Base-by-base conservation (phyloP, 352 stramenopile genomes). In the Globisporangium mamillatum region DNA sequence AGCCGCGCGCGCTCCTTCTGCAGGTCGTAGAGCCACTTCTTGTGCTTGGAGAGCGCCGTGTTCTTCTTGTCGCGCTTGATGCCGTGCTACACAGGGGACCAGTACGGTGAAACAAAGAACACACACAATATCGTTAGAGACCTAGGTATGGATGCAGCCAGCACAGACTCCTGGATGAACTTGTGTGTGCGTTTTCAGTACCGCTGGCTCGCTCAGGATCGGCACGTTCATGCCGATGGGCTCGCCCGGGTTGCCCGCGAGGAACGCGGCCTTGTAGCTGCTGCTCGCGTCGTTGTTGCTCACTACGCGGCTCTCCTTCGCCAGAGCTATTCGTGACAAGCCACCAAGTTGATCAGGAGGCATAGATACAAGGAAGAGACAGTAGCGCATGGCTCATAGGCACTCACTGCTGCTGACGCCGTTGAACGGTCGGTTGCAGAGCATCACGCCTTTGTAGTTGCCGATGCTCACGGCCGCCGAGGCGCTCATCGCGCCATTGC, bases 401-500 rank as follows among this genome's bases (percentile, higher is more conserved):
- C 29, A 72, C 75, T 73, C 76, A 94, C 85, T 89, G 64, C 76
- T 83, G 66, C 76, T 89, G 61, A 93, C 88, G 56, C 91, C 91
- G 55, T 94, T 95, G 82, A 98, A 98, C 16, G 94, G 93, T 24
- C 94, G 78, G 75, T 98, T 98, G 80, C 93, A 98, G 36, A 98
- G 85, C 93, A 98, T 98, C 29, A 98, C 93, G 63, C 93, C 94
- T 78, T 98, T 98, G 79, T 98, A 98, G 82, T 97, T 98, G 73
- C 91, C 93, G 71, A 98, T 97, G 66, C 84, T 94, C 68, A 95
- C 83, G 36, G 82, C 82, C n/a, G 73, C 76, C 24, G 71, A 66
- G 9, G 75, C 70, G 70, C 27, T 52, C 74, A 70, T 62, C 59
- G 44, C 68, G 29, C 55, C 72, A 69, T 63, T 63, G 29, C 29